Percentiles rank a stretch among this genome's conserved stretches.
These are phyloP conservation scores for Akanthomyces muscarius DNA, from an alignment of 2,329 filamentous ascomycete genomes.

Conservation along the genomic window DNA sequence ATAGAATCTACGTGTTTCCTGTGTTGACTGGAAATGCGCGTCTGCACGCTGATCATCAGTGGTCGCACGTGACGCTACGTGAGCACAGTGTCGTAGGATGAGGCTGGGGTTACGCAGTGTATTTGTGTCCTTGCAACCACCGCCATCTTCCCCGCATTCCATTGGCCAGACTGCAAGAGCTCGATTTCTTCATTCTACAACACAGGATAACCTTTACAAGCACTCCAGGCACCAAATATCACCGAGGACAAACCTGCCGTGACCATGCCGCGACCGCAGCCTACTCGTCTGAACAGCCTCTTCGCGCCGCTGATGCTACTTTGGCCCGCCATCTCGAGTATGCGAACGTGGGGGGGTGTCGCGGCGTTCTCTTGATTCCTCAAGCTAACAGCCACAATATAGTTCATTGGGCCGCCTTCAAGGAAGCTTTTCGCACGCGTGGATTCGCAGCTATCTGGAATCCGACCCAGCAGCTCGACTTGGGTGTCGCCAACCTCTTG, in stretches of 20 bases:
- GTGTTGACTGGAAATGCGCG: background rate
- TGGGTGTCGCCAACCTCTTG: slow-evolving; percentile 10
- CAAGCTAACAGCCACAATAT: background rate
- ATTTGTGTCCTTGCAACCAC: background rate
- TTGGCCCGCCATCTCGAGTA: slow-evolving; percentile 12
- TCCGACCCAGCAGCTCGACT: slow-evolving; percentile 1
- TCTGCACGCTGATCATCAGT: background rate
- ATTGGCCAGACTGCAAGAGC: background rate
- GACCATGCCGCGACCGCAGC: background rate
- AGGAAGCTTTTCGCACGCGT: slow-evolving; percentile 1
- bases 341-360: background rate
- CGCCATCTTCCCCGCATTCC: background rate
- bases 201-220: background rate
- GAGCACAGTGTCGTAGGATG: background rate
- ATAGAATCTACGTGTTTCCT: too few relatives aligned
- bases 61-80: slow-evolving; percentile 1
- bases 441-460: slow-evolving; percentile 9
- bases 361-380: background rate
- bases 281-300: slow-evolving; percentile 6
- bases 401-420: slow-evolving; percentile 10
- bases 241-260: background rate
- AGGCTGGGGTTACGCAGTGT: background rate
- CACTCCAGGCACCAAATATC: background rate
- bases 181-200: background rate
- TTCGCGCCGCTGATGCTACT: slow-evolving; percentile 6